phyloP scores from a whole-genome alignment of 1,284 basidiomycete genomes.

The Vanrija pseudolonga region DNA sequence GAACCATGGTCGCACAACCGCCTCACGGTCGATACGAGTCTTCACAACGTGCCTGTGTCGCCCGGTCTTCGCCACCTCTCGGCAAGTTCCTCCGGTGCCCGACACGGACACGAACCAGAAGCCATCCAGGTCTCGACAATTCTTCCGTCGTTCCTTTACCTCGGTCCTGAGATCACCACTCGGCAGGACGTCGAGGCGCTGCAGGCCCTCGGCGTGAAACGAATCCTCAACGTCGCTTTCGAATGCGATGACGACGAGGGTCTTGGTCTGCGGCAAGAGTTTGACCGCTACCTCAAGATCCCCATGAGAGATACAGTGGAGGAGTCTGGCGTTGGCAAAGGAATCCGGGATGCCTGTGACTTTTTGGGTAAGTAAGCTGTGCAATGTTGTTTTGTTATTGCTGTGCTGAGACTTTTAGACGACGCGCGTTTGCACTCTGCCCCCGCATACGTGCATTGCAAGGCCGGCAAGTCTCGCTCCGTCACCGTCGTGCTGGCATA shows the following conservation, averaged over 20 bases:
- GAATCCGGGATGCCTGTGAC: conserved; percentile 77
- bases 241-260: conserved; percentile 84
- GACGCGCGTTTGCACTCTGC: conserved; percentile 82
- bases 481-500: conserved; percentile 98
- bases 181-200: conserved; percentile 71
- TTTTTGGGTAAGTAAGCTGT: conserved; percentile 73
- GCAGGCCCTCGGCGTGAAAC: conserved; percentile 68
- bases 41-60: too few relatives aligned
- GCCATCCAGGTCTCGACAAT: conserved; percentile 72
- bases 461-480: conserved; percentile 90
- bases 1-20: conserved; percentile 2
- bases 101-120: too few relatives aligned
- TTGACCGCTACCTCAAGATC: conserved; percentile 78
- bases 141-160: conserved; percentile 80
- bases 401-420: conserved; percentile 54
- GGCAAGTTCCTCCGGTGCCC: too few relatives aligned
- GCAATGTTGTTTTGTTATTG: conserved; percentile 1
- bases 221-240: conserved; percentile 84
- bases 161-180: conserved; percentile 81
- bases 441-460: conserved; percentile 93
- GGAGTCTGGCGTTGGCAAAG: conserved; percentile 79
- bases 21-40: too few relatives aligned
- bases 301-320: conserved; percentile 94
- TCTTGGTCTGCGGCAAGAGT: conserved; percentile 61
- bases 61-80: too few relatives aligned